These are phyloP conservation scores for Podospora pseudoanserina DNA, from an alignment of 495 filamentous ascomycete species.

Conservation along the genomic window DNA sequence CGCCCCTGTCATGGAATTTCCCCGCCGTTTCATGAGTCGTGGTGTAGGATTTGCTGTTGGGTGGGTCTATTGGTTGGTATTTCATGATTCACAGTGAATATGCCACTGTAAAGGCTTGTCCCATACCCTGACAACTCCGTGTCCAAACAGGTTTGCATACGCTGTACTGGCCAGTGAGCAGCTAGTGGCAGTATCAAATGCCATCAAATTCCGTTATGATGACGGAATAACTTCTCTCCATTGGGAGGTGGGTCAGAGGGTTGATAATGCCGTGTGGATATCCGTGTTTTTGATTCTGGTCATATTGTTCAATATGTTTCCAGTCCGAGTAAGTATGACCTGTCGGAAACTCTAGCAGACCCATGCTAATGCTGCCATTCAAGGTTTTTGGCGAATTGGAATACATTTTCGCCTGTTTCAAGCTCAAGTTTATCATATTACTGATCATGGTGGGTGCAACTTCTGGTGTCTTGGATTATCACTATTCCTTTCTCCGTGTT, in stretches of 20 bases:
- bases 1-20: conserved; percentile 49
- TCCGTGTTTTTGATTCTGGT: conserved; percentile 40
- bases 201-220: conserved; percentile 45
- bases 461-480: neutral
- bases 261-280: conserved; percentile 45
- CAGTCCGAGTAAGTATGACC: conserved; percentile 34
- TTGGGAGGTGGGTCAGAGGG: conserved; percentile 33
- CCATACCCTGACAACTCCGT: neutral
- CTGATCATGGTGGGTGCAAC: conserved; percentile 34
- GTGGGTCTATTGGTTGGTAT: conserved; percentile 52
- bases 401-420: conserved; percentile 46
- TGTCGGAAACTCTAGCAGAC: neutral
- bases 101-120: neutral
- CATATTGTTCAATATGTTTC: conserved; percentile 42
- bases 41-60: conserved; percentile 51
- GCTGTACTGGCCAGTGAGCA: conserved; percentile 40
- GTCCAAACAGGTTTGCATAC: conserved; percentile 43
- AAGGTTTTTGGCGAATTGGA: conserved; percentile 48
- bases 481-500: neutral
- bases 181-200: conserved; percentile 42
- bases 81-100: neutral
- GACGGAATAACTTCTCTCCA: conserved; percentile 37
- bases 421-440: conserved; percentile 45
- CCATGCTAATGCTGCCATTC: neutral
- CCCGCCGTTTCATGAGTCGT: conserved; percentile 45